Percentiles rank a stretch among this genome's conserved stretches.
Conservation (phyloP, 108 stramenopile genomes). For the Discostella pseudostelligera region DNA sequence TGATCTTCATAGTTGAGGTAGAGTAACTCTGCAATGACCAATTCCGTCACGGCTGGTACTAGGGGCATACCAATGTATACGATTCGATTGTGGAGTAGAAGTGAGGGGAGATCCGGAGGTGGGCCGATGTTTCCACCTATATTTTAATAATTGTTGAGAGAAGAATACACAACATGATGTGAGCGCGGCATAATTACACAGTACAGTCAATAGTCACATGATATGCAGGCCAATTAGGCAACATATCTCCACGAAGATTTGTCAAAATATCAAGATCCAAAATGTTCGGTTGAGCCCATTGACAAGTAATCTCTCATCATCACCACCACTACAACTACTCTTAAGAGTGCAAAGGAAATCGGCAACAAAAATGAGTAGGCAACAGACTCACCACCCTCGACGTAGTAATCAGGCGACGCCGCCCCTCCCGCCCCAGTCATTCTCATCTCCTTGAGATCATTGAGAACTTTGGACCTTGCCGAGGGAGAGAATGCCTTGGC, state of each 20-base stretch:
- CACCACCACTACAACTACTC: no score
- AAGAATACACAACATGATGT: neutral
- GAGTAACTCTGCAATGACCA: slow-evolving; percentile 93
- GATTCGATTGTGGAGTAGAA: slow-evolving; percentile 97
- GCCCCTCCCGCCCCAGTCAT: slow-evolving; percentile 27
- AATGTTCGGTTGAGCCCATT: no score
- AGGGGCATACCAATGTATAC: slow-evolving; percentile 99
- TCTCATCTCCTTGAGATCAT: slow-evolving; percentile 32
- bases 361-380: neutral
- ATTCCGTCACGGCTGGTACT: slow-evolving; percentile 95
- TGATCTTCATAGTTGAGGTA: slow-evolving; percentile 94
- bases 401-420: slow-evolving; percentile 21
- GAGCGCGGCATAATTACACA: no score
- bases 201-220: no score
- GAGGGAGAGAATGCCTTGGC: slow-evolving; percentile 35
- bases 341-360: neutral
- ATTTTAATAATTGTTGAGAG: slow-evolving; percentile 5
- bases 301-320: no score
- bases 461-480: slow-evolving; percentile 17
- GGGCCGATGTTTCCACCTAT: slow-evolving; percentile 89
- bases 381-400: slow-evolving; percentile 13
- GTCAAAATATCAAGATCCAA: no score
- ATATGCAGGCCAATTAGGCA: no score
- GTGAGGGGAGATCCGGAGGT: slow-evolving; percentile 97
- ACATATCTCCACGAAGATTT: no score